These are phyloP conservation scores for Camellia japonica DNA, from an alignment of 148 eudicot species.

Conservation along the genomic window DNA sequence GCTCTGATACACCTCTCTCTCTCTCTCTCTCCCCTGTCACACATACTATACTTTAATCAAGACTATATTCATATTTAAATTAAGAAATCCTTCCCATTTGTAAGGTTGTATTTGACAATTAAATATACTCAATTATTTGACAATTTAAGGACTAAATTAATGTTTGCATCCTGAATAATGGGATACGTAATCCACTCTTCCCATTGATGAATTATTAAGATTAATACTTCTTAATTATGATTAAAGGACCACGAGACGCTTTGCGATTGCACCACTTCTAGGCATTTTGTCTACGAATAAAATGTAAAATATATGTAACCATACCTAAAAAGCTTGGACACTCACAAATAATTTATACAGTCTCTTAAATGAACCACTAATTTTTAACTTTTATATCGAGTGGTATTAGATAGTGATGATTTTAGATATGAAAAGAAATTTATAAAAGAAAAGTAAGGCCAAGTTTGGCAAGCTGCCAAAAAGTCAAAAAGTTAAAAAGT, in stretches of 20 bases:
- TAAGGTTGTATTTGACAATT: background rate
- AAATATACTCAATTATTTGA: background rate
- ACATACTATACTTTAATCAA: too few relatives aligned
- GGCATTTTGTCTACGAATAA: background rate
- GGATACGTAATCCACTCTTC: background rate
- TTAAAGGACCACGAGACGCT: background rate
- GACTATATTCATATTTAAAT: too few relatives aligned
- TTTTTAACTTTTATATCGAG: too few relatives aligned
- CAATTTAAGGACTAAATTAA: background rate
- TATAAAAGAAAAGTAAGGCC: too few relatives aligned
- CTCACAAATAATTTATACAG: too few relatives aligned
- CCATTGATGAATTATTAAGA: background rate
- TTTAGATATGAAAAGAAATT: too few relatives aligned
- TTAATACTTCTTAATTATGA: too few relatives aligned
- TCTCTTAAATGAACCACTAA: background rate
- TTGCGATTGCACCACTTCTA: background rate
- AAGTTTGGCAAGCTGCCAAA: too few relatives aligned
- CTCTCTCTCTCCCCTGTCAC: too few relatives aligned
- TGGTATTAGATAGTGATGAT: too few relatives aligned
- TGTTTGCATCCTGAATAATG: background rate
- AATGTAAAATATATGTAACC: background rate
- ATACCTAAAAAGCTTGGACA: background rate
- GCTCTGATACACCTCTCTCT: too few relatives aligned
- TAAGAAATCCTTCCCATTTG: background rate
- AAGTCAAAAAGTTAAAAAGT: too few relatives aligned